A percentile compares a stretch with the other conserved stretches of the same genome.
Conservation (phyloP, 2,329 filamentous ascomycete genomes). For the Aspergillus sp. region DNA sequence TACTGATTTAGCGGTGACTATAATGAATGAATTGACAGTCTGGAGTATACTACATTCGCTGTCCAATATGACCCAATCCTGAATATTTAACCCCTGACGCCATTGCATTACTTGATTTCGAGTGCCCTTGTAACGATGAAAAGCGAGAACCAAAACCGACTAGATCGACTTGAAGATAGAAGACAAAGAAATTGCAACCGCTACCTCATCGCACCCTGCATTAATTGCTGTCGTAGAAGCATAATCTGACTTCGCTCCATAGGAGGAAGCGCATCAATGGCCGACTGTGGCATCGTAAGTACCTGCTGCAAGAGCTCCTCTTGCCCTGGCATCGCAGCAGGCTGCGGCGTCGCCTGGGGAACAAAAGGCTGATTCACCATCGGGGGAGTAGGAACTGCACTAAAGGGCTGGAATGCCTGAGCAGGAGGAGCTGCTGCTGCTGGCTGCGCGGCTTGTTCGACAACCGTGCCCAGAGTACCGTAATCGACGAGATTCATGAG, state of each 20-base stretch:
- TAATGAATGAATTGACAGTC: background rate
- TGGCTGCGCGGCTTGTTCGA: conserved; percentile 54
- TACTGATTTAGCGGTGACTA: background rate
- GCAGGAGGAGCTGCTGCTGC: conserved; percentile 30
- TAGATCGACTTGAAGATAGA: conserved; percentile 1
- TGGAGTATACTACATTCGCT: conserved; percentile 5
- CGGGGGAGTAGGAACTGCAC: conserved; percentile 43
- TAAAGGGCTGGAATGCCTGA: conserved; percentile 33
- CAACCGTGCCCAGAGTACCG: conserved; percentile 70
- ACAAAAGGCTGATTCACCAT: conserved; percentile 36
- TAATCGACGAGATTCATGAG: conserved; percentile 90
- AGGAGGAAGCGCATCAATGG: conserved; percentile 72
- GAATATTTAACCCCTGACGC: conserved; percentile 1
- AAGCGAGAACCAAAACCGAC: background rate
- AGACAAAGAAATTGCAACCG: background rate
- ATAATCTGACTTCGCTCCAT: conserved; percentile 73
- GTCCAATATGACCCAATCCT: background rate
- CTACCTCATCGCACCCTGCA: conserved; percentile 34
- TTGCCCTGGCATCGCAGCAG: conserved; percentile 49
- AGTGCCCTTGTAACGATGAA: background rate
- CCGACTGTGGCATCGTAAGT: conserved; percentile 68
- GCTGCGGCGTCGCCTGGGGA: conserved; percentile 40
- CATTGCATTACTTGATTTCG: conserved; percentile 1
- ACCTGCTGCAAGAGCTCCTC: conserved; percentile 74
- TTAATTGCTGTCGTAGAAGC: conserved; percentile 61